phyloP scores from a whole-genome alignment of 176 grass and related monocot species.

The Carex scoparia region DNA sequence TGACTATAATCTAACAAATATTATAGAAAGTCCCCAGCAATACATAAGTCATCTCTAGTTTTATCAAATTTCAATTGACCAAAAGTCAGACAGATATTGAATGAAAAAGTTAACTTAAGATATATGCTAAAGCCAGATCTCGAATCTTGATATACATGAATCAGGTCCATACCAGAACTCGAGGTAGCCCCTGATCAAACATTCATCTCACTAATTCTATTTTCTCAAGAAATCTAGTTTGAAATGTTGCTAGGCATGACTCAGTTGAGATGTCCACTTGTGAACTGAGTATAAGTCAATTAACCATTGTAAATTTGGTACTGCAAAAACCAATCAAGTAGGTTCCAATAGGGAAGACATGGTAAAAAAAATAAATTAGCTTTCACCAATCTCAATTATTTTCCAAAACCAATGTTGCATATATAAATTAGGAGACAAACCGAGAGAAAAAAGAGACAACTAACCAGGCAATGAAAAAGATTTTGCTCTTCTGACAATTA shows the following conservation, averaged over 20 bases:
- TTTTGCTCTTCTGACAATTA: slow-evolving; percentile 73
- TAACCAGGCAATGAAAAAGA: slow-evolving; percentile 59
- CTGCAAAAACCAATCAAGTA: not conserved
- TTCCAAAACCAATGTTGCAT: not conserved
- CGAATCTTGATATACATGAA: not conserved
- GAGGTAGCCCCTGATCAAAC: not conserved
- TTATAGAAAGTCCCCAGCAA: not conserved
- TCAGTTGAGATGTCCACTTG: not conserved
- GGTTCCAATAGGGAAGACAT: not conserved
- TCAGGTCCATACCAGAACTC: not conserved
- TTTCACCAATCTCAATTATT: not conserved
- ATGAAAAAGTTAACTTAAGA: not conserved
- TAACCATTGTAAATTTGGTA: not conserved
- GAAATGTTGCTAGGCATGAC: not conserved
- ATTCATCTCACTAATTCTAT: not conserved
- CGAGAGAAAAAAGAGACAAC: not conserved
- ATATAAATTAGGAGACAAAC: not conserved
- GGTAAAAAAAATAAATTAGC: not conserved
- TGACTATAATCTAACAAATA: not conserved
- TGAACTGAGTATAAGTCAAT: not conserved
- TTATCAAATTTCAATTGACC: not conserved
- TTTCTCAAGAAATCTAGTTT: slow-evolving; percentile 4
- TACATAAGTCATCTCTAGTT: not conserved
- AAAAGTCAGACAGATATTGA: not conserved
- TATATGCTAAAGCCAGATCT: not conserved